Base-by-base conservation (phyloP, 2,329 filamentous ascomycete species). In the Paramyrothecium roridum region DNA sequence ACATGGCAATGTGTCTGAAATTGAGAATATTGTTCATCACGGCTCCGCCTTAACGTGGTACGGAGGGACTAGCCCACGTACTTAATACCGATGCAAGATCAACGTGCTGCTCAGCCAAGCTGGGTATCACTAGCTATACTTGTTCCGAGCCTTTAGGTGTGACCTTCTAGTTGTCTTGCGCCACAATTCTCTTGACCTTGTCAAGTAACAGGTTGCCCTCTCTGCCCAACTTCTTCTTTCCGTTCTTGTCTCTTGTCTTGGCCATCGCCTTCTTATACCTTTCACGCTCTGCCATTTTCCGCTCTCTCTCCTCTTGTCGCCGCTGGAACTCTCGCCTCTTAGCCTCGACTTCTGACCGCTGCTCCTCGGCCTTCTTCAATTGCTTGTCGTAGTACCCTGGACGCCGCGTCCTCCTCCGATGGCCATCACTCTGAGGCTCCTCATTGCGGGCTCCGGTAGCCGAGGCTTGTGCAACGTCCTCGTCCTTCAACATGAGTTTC, bases 171-270 rank as follows among this genome's bases (percentile, higher is more conserved):
- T 43, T 43, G 7, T 19, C 37, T 26, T 75, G 67, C 2, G 77
- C 80, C 58, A 95, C 82, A 71, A 96, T 77, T 68, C 80, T 86
- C 78, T 88, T 87, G 34, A 93, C 88, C 73, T 87, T 90, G 65
- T 91, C 88, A 54, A 96, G 75, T 63, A 96, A 65, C 40, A 93
- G 80, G 34, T 81, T 82, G 64, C 91, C 93, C 77, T 96, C 91
- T 57, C 90, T 81, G 2, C 92, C 92, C 50, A 96, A 71, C 74
- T 91, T 93, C 70, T 88, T 83, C 74, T 89, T 87, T 12, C 90
- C 90, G 67, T 89, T 83, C 26, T 85, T 86, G 69, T 88, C 85
- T 37, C 87, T 84, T 52, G 93, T 91, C 69, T 87, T 88, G 60
- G 89, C 87, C 70, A 91, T 84, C 59, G 87, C 85, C 62, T 82